Evolutionary conservation across 768 basidiomycete genomes (phyloP), one percentile per base, ranked within the genome.

Genomic region (Lentinus brumalis): DNA sequence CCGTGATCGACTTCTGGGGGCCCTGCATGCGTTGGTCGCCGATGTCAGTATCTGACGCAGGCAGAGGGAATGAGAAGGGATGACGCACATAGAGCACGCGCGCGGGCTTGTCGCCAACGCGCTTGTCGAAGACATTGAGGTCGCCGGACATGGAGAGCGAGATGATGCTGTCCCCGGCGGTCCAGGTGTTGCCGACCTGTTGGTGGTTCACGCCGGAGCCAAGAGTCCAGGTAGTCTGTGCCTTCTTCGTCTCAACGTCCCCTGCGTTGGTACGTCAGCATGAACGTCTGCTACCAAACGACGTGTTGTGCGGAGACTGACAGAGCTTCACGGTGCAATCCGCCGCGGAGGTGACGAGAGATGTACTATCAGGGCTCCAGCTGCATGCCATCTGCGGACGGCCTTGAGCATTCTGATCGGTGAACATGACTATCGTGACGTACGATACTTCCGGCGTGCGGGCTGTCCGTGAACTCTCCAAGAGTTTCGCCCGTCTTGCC

Each of bases 151-250:
- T 76, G 0, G 94, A 94, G 30, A 98, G 77, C 4, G 93, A 95
- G 40, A 93, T 86, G 54, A 97, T 85, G 59, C 85, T 82, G 55
- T 80, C 80, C 35, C 83, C 78, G 44, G 83, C 84, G 54, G 80
- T 87, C 92, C 93, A 97, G n/a, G 85, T 84, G 65, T 89, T 91
- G 31, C 96, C 96, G 30, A 92, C 80, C 77, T 98, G 96, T 70
- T 98, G 96, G 65, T 90, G 76, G 31, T 80, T 76, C 31, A 96
- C 75, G n/a, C 86, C 89, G 39, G 85, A 74, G 11, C 92, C 94
- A 18, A 95, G 73, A 1, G 80, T 82, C 86, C 90, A 96, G 1
- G 84, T 85, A 15, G 79, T 84, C 21, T 81, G 75, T 8, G 83
- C 80, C 70, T 93, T 91, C 60, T 81, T 81, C 0, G 86, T 81